These are phyloP conservation scores for Boletus rex-veris DNA, from an alignment of 768 basidiomycete species.

Conservation along the genomic window DNA sequence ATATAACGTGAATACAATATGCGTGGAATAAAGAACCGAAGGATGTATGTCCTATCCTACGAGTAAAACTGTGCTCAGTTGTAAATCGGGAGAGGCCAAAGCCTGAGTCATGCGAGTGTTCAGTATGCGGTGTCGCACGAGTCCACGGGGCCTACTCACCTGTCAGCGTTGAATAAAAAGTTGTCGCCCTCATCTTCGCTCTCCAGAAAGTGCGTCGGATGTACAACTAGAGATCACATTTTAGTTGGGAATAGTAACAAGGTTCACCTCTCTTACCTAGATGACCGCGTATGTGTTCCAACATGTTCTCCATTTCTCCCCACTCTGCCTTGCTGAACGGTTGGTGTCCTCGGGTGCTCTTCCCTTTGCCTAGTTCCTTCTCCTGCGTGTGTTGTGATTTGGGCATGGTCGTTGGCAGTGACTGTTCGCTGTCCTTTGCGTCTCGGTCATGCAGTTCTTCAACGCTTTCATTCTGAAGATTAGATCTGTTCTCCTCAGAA, in stretches of 20 bases:
- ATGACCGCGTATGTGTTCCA: slow-evolving; percentile 78
- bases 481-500: slow-evolving; percentile 42
- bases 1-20: slow-evolving; percentile 3
- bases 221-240: slow-evolving; percentile 54
- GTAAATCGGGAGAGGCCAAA: slow-evolving; percentile 76
- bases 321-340: slow-evolving; percentile 80
- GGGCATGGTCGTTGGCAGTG: slow-evolving; percentile 9
- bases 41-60: background rate
- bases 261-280: slow-evolving; percentile 54
- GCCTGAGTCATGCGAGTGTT: slow-evolving; percentile 26
- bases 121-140: slow-evolving; percentile 1
- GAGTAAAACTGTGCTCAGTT: slow-evolving; percentile 33
- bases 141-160: slow-evolving; percentile 37
- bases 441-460: slow-evolving; percentile 21
- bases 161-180: slow-evolving; percentile 88
- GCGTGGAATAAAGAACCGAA: background rate
- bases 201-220: slow-evolving; percentile 85
- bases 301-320: slow-evolving; percentile 84
- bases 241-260: background rate
- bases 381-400: slow-evolving; percentile 32
- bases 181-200: slow-evolving; percentile 91
- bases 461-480: slow-evolving; percentile 9
- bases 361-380: slow-evolving; percentile 36
- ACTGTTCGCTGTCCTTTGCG: slow-evolving; percentile 20
- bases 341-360: slow-evolving; percentile 50